Evolutionary conservation across 23 red algal species (phyloP).

Genomic region (Gracilaria gracilis): DNA sequence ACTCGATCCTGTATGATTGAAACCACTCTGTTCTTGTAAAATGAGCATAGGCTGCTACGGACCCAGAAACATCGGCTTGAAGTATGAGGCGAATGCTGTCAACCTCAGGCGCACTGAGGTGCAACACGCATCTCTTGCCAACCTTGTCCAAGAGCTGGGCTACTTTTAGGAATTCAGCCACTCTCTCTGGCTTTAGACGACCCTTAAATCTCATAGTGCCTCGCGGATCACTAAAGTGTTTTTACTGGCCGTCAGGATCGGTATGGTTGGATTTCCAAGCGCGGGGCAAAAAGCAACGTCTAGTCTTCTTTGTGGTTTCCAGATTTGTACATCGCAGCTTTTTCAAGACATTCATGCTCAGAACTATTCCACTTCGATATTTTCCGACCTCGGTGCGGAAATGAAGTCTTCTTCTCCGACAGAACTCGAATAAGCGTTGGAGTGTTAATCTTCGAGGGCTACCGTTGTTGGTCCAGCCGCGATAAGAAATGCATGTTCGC

Average conservation of each 20-base stretch:
- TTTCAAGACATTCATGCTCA: background rate
- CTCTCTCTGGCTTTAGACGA: conserved; percentile 47
- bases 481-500: too few species aligned
- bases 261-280: background rate
- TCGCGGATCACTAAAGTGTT: background rate
- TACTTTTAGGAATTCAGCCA: conserved; percentile 58
- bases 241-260: background rate
- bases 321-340: background rate
- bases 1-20: conserved; percentile 86
- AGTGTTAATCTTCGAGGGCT: too few species aligned
- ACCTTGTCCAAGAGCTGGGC: conserved; percentile 68
- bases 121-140: conserved; percentile 73
- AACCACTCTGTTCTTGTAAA: conserved; percentile 76
- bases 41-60: conserved; percentile 57
- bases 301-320: background rate
- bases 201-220: conserved; percentile 62
- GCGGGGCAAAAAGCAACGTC: too few species aligned
- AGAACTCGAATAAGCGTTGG: too few species aligned
- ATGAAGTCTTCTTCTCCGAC: too few species aligned
- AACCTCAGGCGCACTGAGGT: conserved; percentile 70
- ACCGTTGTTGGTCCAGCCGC: too few species aligned
- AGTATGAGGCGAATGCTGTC: conserved; percentile 78
- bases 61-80: conserved; percentile 43
- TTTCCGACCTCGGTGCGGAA: too few species aligned
- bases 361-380: too few species aligned